These are phyloP conservation scores for Aspergillus sp. DNA, from an alignment of 2,329 filamentous ascomycete genomes.

Conservation along the genomic window DNA sequence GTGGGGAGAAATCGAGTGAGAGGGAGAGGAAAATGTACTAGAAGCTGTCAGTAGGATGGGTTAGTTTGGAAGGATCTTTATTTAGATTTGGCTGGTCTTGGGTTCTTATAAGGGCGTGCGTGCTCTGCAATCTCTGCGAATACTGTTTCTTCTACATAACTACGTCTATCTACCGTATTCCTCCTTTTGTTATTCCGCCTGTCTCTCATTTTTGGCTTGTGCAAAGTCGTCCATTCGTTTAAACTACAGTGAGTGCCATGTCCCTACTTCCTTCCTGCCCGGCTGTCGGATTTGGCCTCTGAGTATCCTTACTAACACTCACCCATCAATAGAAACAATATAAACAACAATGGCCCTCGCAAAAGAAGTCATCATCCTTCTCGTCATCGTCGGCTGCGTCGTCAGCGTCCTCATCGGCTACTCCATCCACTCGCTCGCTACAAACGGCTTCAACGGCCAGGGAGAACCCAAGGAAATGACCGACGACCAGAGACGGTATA, in stretches of 20 bases:
- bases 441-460: conserved; percentile 17
- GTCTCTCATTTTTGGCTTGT: neutral
- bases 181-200: neutral
- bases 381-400: conserved; percentile 23
- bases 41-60: too few species aligned
- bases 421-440: conserved; percentile 22
- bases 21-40: neutral
- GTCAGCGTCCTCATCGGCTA: conserved; percentile 29
- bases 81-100: neutral
- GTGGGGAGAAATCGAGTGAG: neutral
- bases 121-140: neutral
- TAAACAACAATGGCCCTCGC: conserved; percentile 7
- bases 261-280: neutral
- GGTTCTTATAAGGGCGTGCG: neutral
- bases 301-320: too few species aligned
- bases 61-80: neutral
- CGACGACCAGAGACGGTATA: conserved; percentile 29
- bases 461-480: conserved; percentile 13
- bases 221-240: neutral
- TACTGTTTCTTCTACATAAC: neutral
- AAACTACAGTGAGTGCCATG: neutral
- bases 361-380: conserved; percentile 19
- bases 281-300: neutral
- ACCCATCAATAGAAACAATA: neutral
- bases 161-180: neutral